Evolutionary conservation across 257 asterid species (phyloP).

Genomic region (Solanum sitiens): DNA sequence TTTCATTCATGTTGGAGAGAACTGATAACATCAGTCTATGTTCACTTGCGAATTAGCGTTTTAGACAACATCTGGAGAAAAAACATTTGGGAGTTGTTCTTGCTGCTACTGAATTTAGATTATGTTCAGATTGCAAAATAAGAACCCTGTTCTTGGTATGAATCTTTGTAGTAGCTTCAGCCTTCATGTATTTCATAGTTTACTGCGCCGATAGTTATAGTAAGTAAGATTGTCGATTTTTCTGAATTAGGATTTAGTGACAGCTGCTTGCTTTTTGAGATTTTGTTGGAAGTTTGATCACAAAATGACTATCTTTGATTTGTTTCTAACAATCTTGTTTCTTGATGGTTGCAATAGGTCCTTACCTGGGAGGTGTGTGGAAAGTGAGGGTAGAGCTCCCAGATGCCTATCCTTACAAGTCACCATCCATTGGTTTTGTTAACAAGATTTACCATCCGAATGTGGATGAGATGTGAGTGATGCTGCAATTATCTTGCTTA

Average conservation of each 20-base stretch:
- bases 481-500: background rate
- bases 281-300: background rate
- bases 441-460: constrained; percentile 92
- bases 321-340: background rate
- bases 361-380: constrained; percentile 91
- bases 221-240: constrained; percentile 3
- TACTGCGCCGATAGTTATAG: background rate
- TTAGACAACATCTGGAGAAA: background rate
- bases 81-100: background rate
- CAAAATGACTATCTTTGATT: background rate
- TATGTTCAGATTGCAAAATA: background rate
- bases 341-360: constrained; percentile 45
- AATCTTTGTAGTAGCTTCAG: background rate
- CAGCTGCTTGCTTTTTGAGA: background rate
- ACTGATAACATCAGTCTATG: background rate
- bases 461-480: constrained; percentile 85
- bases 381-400: constrained; percentile 73
- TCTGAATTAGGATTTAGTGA: background rate
- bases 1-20: background rate
- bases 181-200: background rate
- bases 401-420: constrained; percentile 84
- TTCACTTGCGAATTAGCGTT: background rate
- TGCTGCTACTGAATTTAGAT: background rate
- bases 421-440: constrained; percentile 82
- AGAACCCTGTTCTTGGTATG: background rate